These are phyloP conservation scores for Colletotrichum lentis DNA, from an alignment of 2,329 filamentous ascomycete species.

Conservation along the genomic window DNA sequence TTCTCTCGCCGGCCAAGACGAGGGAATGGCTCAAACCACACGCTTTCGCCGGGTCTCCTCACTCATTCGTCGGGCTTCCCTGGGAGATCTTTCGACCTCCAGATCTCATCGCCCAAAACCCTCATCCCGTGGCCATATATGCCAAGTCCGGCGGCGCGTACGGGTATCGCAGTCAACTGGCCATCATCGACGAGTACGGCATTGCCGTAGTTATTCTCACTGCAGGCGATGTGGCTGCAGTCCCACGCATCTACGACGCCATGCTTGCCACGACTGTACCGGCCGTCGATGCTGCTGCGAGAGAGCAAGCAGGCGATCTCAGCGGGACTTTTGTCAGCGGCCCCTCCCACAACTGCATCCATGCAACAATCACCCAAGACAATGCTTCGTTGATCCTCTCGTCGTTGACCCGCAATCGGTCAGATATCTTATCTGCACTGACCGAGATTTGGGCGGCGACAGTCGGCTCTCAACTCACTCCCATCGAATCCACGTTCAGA, in stretches of 20 bases:
- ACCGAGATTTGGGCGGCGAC: conserved; percentile 40
- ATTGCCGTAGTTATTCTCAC: conserved; percentile 46
- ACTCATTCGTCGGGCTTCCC: conserved; percentile 48
- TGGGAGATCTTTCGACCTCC: conserved; percentile 49
- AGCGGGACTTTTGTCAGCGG: conserved; percentile 32
- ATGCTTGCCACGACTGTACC: conserved; percentile 44
- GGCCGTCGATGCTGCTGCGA: conserved; percentile 43
- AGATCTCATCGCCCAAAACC: conserved; percentile 42
- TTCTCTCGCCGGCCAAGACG: conserved; percentile 41
- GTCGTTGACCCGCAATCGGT: conserved; percentile 40
- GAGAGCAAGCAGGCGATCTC: conserved; percentile 42
- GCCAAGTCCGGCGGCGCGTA: conserved; percentile 48
- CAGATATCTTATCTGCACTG: conserved; percentile 40
- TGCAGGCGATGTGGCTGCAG: conserved; percentile 44
- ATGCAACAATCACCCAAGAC: conserved; percentile 41
- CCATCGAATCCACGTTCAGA: conserved; percentile 38
- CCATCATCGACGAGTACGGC: conserved; percentile 49
- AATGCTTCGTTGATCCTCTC: conserved; percentile 41
- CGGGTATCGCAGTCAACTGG: conserved; percentile 49
- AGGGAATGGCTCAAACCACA: conserved; percentile 49
- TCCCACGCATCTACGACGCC: conserved; percentile 42
- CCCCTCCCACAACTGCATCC: conserved; percentile 19
- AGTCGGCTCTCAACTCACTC: conserved; percentile 40
- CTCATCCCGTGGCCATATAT: conserved; percentile 47
- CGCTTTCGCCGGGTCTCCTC: conserved; percentile 44